phyloP scores from a whole-genome alignment of 176 grass and related monocot genomes.

The Dactylis glomerata region DNA sequence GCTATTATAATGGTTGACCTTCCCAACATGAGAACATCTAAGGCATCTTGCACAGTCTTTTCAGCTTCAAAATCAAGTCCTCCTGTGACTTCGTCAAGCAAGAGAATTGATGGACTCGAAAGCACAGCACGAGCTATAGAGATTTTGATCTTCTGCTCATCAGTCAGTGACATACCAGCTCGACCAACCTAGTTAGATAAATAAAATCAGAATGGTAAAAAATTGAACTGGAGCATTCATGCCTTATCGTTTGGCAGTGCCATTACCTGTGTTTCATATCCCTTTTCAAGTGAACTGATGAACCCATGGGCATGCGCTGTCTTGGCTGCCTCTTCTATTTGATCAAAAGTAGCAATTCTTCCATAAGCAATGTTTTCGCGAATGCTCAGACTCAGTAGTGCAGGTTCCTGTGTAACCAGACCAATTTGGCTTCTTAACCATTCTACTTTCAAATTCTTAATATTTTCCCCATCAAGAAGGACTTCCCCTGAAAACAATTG shows the following conservation, averaged over 20 bases:
- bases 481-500: constrained; percentile 80
- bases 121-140: constrained; percentile 97
- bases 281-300: constrained; percentile 94
- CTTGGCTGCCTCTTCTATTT: constrained; percentile 98
- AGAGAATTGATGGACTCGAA: constrained; percentile 91
- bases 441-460: constrained; percentile 93
- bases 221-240: constrained; percentile 8
- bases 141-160: constrained; percentile 99
- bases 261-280: constrained; percentile 90
- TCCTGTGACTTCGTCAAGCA: constrained; percentile 96
- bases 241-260: constrained; percentile 17
- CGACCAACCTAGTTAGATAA: constrained; percentile 67
- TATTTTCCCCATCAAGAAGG: constrained; percentile 97
- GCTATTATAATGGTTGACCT: constrained; percentile 99
- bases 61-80: constrained; percentile 99
- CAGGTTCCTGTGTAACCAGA: constrained; percentile 94
- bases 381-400: constrained; percentile 95
- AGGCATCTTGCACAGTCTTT: constrained; percentile 89
- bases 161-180: constrained; percentile 78
- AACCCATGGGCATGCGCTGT: constrained; percentile 97
- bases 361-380: constrained; percentile 97
- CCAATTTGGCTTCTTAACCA: constrained; percentile 99
- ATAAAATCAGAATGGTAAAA: constrained; percentile 32
- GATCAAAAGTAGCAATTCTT: constrained; percentile 86
- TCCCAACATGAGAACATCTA: constrained; percentile 99